A percentile compares a stretch with the other conserved stretches of the same genome.
Evolutionary conservation across 2,329 filamentous ascomycete species (phyloP).

Genomic region (Ophiostoma quercus): DNA sequence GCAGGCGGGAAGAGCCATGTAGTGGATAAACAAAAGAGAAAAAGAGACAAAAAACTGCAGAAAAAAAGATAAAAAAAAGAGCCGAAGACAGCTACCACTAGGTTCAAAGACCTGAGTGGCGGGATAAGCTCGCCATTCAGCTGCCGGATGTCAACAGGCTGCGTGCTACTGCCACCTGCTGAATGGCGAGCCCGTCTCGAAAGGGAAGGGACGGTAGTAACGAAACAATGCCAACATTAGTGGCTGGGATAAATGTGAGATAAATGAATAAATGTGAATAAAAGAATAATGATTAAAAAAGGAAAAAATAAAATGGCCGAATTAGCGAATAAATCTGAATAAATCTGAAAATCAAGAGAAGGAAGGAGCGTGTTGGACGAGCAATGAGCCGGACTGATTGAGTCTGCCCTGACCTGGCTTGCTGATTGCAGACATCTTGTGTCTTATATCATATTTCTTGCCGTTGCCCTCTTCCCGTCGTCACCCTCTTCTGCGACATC

Average conservation of each 20-base stretch:
- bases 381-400: neutral
- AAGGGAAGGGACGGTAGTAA: neutral
- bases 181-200: constrained; percentile 18
- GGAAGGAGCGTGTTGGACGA: neutral
- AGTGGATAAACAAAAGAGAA: neutral
- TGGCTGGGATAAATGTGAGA: neutral
- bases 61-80: neutral
- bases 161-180: constrained; percentile 15
- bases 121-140: constrained; percentile 26
- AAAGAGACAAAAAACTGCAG: neutral
- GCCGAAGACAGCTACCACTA: neutral
- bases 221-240: neutral
- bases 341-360: neutral
- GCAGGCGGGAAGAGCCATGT: constrained; percentile 9
- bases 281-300: neutral
- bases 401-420: neutral
- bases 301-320: neutral
- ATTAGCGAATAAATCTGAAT: neutral
- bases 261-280: neutral
- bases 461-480: neutral
- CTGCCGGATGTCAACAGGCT: constrained; percentile 24
- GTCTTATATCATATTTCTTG: constrained; percentile 7
- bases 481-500: constrained; percentile 3
- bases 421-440: constrained; percentile 1
- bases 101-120: neutral